Percentiles rank a stretch among this genome's conserved stretches.
Evolutionary conservation across 495 filamentous ascomycete species (phyloP).

Genomic region (Ramalina intermedia): DNA sequence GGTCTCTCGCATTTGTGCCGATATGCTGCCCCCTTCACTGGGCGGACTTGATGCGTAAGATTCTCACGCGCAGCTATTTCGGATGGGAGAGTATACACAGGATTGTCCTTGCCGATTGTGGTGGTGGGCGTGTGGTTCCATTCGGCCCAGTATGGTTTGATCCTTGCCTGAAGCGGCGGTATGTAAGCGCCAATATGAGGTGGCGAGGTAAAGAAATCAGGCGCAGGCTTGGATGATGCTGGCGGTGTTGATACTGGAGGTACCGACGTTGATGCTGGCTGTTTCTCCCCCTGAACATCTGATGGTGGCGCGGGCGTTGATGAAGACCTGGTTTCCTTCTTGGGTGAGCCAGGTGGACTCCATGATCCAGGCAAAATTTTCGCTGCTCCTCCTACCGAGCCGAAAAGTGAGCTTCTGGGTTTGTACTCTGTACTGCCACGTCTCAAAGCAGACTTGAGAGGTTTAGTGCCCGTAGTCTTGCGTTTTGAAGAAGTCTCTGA

Average conservation of each 20-base stretch:
- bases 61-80: conserved; percentile 4
- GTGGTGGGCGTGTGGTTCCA: conserved; percentile 1
- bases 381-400: neutral
- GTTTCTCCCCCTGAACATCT: neutral
- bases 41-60: conserved; percentile 20
- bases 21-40: conserved; percentile 23
- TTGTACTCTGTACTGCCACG: too few species aligned
- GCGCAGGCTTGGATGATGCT: neutral
- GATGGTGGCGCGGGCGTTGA: neutral
- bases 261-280: neutral
- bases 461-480: too few species aligned
- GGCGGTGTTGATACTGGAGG: neutral
- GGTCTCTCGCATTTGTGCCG: conserved; percentile 21
- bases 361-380: neutral
- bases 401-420: too few species aligned
- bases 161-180: neutral
- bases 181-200: neutral
- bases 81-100: conserved; percentile 6
- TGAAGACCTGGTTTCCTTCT: neutral
- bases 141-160: conserved; percentile 11
- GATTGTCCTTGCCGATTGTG: neutral
- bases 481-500: too few species aligned
- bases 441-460: too few species aligned
- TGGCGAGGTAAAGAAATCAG: neutral
- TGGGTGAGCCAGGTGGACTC: neutral